These are phyloP conservation scores for Petasospora fabianii DNA, from an alignment of 1,139 yeast species.

Conservation along the genomic window DNA sequence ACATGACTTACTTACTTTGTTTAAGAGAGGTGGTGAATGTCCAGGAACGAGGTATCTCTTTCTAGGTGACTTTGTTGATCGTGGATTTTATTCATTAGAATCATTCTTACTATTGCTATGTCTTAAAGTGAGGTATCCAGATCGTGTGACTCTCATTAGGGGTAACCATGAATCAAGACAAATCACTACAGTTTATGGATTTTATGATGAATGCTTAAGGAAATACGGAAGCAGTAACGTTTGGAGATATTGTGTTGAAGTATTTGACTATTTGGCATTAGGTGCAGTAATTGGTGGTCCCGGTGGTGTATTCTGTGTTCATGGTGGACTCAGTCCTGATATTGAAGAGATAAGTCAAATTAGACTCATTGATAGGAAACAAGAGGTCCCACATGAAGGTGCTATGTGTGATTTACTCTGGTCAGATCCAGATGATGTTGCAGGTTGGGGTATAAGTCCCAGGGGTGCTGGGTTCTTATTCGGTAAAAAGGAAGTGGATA, in stretches of 20 bases:
- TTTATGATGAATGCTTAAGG: conserved; percentile 94
- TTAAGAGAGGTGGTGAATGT: conserved; percentile 86
- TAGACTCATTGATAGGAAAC: conserved; percentile 51
- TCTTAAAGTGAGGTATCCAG: conserved; percentile 89
- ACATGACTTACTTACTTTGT: conserved; percentile 86
- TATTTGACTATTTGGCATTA: conserved; percentile 90
- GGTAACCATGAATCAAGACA: conserved; percentile 98
- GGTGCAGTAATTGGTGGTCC: conserved; percentile 81
- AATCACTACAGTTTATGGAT: conserved; percentile 96
- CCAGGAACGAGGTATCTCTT: conserved; percentile 46
- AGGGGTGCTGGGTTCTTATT: conserved; percentile 98
- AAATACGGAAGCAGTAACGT: conserved; percentile 95
- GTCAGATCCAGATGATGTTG: conserved; percentile 97
- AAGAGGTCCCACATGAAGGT: conserved; percentile 98
- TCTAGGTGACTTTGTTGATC: conserved; percentile 80
- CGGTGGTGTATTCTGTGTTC: conserved; percentile 78
- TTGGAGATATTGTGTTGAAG: conserved; percentile 75
- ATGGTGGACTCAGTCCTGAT: conserved; percentile 95
- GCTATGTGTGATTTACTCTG: conserved; percentile 97
- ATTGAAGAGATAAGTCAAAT: conserved; percentile 88
- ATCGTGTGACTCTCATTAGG: conserved; percentile 85
- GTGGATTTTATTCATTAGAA: conserved; percentile 95
- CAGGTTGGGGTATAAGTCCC: conserved; percentile 96
- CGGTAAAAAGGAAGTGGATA: conserved; percentile 82
- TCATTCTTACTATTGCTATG: conserved; percentile 74